Evolutionary conservation across 306 rosid genomes (phyloP).

Genomic region (Prunus davidiana): DNA sequence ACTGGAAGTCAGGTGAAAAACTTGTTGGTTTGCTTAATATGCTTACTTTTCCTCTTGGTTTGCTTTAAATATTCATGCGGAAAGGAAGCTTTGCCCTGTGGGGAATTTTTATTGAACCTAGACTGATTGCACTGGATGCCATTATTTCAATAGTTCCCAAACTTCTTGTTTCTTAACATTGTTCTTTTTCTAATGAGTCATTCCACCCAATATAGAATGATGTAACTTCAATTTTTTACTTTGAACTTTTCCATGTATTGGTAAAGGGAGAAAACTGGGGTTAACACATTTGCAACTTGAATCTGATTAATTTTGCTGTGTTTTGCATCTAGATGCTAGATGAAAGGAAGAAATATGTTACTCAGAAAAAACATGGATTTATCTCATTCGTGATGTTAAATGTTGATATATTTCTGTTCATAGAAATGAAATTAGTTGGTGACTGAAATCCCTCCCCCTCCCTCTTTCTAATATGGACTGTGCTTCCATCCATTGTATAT

Average conservation of each 20-base stretch:
- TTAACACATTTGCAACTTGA: neutral
- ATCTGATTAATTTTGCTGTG: neutral
- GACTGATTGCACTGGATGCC: neutral
- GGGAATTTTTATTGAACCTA: neutral
- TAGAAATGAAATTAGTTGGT: neutral
- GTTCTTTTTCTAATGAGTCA: neutral
- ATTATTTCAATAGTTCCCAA: neutral
- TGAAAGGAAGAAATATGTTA: neutral
- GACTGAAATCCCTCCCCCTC: neutral
- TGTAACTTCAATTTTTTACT: neutral
- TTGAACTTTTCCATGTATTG: neutral
- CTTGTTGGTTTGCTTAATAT: constrained; percentile 11
- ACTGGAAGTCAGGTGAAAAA: constrained; percentile 94
- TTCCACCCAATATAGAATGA: neutral
- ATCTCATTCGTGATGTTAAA: neutral
- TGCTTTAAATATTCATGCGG: constrained; percentile 14
- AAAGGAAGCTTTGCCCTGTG: neutral
- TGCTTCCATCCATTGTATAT: constrained; percentile 21
- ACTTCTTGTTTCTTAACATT: neutral
- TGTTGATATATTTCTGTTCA: neutral
- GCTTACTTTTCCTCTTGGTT: neutral
- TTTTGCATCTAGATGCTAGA: neutral
- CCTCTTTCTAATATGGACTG: neutral
- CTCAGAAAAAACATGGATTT: neutral
- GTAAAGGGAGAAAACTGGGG: neutral